A percentile compares a stretch with the other conserved stretches of the same genome.
Conservation (phyloP, 805 yeast genomes). For the Spencermartinsiella europaea region DNA sequence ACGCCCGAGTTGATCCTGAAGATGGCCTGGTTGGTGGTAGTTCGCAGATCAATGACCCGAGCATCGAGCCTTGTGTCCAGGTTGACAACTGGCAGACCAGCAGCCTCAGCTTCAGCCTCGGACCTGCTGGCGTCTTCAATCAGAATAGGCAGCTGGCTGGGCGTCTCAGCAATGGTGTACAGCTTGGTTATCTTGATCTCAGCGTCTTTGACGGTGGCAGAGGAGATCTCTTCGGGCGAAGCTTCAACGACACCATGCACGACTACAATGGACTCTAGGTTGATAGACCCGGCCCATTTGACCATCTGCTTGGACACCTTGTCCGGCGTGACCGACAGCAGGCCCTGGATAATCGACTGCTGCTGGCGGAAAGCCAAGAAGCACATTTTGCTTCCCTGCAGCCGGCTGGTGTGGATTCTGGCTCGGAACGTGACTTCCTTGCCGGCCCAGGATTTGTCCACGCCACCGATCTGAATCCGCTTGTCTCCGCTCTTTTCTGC, state of each 20-base stretch:
- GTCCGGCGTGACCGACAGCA: constrained; percentile 64
- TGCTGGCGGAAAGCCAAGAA: constrained; percentile 93
- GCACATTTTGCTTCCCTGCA: constrained; percentile 92
- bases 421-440: constrained; percentile 83
- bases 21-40: constrained; percentile 95
- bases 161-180: constrained; percentile 77
- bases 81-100: constrained; percentile 88
- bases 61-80: constrained; percentile 93
- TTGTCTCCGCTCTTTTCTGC: constrained; percentile 56
- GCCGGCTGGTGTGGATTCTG: constrained; percentile 86
- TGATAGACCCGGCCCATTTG: constrained; percentile 86
- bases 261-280: constrained; percentile 84
- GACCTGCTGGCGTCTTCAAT: constrained; percentile 96
- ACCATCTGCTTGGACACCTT: constrained; percentile 90
- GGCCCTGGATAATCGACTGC: constrained; percentile 72
- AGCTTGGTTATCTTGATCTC: constrained; percentile 77
- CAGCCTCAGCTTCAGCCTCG: constrained; percentile 74
- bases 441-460: constrained; percentile 60
- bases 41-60: constrained; percentile 94
- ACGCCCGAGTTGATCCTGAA: constrained; percentile 92
- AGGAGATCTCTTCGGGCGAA: constrained; percentile 80
- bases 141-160: constrained; percentile 86
- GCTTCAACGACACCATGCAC: constrained; percentile 81
- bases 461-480: constrained; percentile 52
- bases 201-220: constrained; percentile 85